These are phyloP conservation scores for Cenchrus fungigraminus DNA, from an alignment of 176 grass and related monocot species.

Conservation along the genomic window DNA sequence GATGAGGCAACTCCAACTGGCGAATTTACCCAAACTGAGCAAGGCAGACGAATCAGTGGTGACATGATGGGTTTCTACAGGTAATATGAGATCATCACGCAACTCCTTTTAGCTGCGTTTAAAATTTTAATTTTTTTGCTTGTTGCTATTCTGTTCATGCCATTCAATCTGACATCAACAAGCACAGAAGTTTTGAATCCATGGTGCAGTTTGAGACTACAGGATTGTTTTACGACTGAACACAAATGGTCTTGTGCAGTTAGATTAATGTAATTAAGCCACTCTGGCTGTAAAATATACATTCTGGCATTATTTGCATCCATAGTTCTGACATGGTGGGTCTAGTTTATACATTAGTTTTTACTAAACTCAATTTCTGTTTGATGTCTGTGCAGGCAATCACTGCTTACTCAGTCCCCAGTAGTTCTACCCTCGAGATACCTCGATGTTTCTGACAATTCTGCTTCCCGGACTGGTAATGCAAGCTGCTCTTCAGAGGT, in stretches of 20 bases:
- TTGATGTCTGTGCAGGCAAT: constrained; percentile 63
- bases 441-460: constrained; percentile 49
- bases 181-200: neutral
- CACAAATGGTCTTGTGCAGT: neutral
- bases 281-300: neutral
- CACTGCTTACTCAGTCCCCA: constrained; percentile 80
- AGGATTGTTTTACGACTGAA: neutral
- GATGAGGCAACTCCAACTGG: constrained; percentile 59
- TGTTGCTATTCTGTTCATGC: constrained; percentile 14
- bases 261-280: constrained; percentile 18
- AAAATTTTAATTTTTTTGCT: constrained; percentile 10
- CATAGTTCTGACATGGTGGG: constrained; percentile 10
- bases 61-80: constrained; percentile 85
- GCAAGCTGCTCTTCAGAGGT: constrained; percentile 56
- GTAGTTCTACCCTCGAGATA: constrained; percentile 58
- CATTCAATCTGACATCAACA: constrained; percentile 20
- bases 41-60: constrained; percentile 40
- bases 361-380: neutral
- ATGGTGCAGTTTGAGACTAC: neutral
- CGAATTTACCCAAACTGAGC: constrained; percentile 52
- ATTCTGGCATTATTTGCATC: constrained; percentile 6
- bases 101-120: neutral
- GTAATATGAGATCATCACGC: constrained; percentile 38
- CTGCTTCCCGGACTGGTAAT: constrained; percentile 58
- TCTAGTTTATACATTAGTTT: constrained; percentile 1